Evolutionary conservation across 2,329 filamentous ascomycete genomes (phyloP).

Genomic region (Trichoderma afroharzianum): DNA sequence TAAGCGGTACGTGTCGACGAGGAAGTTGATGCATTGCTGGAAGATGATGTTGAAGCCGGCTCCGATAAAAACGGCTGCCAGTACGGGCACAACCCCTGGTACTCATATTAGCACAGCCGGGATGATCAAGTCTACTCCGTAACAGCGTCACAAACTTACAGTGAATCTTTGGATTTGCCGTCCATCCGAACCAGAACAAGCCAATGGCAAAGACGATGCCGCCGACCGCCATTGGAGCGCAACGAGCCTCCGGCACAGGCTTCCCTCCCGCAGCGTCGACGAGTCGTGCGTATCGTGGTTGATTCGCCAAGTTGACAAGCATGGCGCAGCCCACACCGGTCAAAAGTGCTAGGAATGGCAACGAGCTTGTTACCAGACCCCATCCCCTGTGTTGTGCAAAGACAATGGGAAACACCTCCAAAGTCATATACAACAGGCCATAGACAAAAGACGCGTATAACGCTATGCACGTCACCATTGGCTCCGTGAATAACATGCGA

Average conservation of each 20-base stretch:
- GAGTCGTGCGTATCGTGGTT: constrained; percentile 53
- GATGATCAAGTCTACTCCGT: no score
- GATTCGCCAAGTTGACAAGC: constrained; percentile 54
- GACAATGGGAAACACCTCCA: constrained; percentile 45
- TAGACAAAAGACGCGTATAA: constrained; percentile 61
- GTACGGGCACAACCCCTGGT: not conserved
- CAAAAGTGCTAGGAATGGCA: constrained; percentile 59
- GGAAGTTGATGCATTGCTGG: constrained; percentile 50
- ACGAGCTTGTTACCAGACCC: constrained; percentile 46
- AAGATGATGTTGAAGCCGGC: constrained; percentile 41
- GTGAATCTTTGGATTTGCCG: constrained; percentile 32
- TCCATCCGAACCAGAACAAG: constrained; percentile 63
- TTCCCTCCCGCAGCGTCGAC: constrained; percentile 34
- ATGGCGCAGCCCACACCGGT: constrained; percentile 55
- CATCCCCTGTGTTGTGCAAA: constrained; percentile 58
- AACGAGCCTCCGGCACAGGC: constrained; percentile 54
- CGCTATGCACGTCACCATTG: constrained; percentile 61
- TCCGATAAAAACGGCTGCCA: constrained; percentile 32
- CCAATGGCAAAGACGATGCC: constrained; percentile 51
- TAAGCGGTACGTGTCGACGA: constrained; percentile 50
- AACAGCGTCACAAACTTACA: constrained; percentile 16
- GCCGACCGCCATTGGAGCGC: constrained; percentile 57
- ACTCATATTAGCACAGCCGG: not conserved
- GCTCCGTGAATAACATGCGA: constrained; percentile 55
- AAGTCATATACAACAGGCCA: constrained; percentile 52